A percentile compares a stretch with the other conserved stretches of the same genome.
Evolutionary conservation across 1,284 basidiomycete species (phyloP).

Genomic region (Bjerkandera adusta): DNA sequence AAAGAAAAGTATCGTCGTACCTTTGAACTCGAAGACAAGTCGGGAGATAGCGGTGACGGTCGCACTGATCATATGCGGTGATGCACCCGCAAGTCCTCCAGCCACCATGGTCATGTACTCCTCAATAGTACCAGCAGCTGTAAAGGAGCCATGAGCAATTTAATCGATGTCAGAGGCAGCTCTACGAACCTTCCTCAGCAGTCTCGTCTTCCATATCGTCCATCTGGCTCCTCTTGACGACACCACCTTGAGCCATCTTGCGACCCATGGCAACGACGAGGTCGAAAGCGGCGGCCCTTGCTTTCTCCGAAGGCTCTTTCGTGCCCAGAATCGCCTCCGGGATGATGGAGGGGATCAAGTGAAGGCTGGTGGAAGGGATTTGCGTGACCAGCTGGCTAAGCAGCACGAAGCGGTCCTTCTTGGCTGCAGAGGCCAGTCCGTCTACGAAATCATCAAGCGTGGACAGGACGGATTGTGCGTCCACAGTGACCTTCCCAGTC

Average conservation of each 20-base stretch:
- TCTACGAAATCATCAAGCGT: constrained; percentile 64
- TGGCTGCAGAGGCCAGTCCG: constrained; percentile 80
- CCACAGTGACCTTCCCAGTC: constrained; percentile 51
- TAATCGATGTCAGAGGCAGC: not conserved
- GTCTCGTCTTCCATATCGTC: constrained; percentile 81
- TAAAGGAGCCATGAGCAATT: constrained; percentile 1
- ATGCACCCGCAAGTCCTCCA: constrained; percentile 90
- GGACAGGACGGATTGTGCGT: constrained; percentile 60
- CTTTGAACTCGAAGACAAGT: constrained; percentile 95
- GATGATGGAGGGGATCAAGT: constrained; percentile 86
- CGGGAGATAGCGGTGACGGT: constrained; percentile 93
- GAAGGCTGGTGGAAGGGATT: constrained; percentile 73
- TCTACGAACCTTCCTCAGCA: constrained; percentile 50
- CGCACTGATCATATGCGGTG: constrained; percentile 98
- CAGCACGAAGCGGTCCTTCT: constrained; percentile 87
- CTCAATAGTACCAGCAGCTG: constrained; percentile 78
- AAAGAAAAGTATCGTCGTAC: constrained; percentile 37
- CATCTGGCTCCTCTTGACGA: constrained; percentile 75
- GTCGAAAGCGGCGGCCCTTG: constrained; percentile 88
- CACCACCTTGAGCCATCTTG: constrained; percentile 89
- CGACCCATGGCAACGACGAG: constrained; percentile 89
- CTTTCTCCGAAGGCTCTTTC: constrained; percentile 96
- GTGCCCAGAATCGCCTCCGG: constrained; percentile 97
- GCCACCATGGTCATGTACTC: constrained; percentile 98
- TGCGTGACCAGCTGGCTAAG: constrained; percentile 71